Evolutionary conservation across 108 stramenopile species (phyloP), one percentile per base, ranked within the genome.

Genomic region (Nitzschia sp.): DNA sequence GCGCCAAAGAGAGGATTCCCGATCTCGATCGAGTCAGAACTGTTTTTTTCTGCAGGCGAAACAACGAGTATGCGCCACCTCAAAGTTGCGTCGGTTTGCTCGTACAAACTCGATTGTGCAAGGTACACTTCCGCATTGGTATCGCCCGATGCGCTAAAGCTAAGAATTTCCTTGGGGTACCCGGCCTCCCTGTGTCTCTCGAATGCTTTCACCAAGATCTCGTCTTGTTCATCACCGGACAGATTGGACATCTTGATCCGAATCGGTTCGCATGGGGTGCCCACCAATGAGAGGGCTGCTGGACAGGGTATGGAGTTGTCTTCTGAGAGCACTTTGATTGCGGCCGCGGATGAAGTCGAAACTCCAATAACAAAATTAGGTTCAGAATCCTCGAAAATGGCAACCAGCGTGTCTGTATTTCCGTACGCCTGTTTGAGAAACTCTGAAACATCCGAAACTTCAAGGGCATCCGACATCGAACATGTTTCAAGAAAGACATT

Each of bases 361-460:
- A 54, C 50, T 1, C 52, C 81, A 70, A 82, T 71, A 2, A 82
- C 28, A 46, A 72, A 70, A 41, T 78, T 61, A 16, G 81, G 81
- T 9, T 65, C 67, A 3, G 45, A 22, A 28, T 61, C 73, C 61
- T 82, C 81, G 13, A 60, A 63, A 28, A 82, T 75, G 16, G 63
- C 45, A 25, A 77, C 77, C 1, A 57, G 32, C 1, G 60, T 53
- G 15, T 21, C 47, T 0, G 56, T 52, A 17, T 73, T 36, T 16
- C 48, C 64, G 55, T 78, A 78, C 30, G 36, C 46, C 8, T 72
- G 45, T 16, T 13, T 16, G 32, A 75, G 22, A 33, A 78, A 75
- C 15, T 44, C 26, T 0, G 60, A 46, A 27, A 75, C 59, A 30
- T 66, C 62, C 11, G 11, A 41, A 41, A 41, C 38, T 41, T 41